These are phyloP conservation scores for Hypoxylon subgilvum DNA, from an alignment of 495 filamentous ascomycete genomes.

Conservation along the genomic window DNA sequence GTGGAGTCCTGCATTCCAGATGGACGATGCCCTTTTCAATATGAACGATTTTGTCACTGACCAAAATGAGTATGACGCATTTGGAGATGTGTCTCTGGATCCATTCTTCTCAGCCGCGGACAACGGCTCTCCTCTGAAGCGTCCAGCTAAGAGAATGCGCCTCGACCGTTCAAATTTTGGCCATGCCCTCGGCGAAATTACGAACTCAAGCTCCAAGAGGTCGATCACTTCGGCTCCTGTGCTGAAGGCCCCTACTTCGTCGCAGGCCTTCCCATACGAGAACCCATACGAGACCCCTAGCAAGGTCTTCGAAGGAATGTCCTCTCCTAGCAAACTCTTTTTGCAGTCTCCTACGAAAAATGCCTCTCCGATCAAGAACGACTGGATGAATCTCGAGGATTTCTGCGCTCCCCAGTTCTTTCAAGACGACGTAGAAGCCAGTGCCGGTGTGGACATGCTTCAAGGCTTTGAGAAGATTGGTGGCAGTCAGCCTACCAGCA, in stretches of 20 bases:
- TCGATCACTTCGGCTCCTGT: slow-evolving; percentile 53
- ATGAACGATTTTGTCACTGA: slow-evolving; percentile 59
- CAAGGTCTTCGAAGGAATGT: slow-evolving; percentile 58
- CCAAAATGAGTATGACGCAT: slow-evolving; percentile 70
- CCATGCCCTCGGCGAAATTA: slow-evolving; percentile 71
- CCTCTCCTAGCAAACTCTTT: slow-evolving; percentile 65
- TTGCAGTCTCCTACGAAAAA: slow-evolving; percentile 58
- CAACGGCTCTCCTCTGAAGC: slow-evolving; percentile 78
- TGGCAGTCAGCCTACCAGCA: slow-evolving; percentile 45
- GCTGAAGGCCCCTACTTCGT: slow-evolving; percentile 51
- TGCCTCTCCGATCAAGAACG: slow-evolving; percentile 53
- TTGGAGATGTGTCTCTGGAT: slow-evolving; percentile 63
- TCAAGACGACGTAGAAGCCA: slow-evolving; percentile 64
- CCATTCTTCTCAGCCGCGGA: slow-evolving; percentile 58
- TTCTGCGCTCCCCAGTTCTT: slow-evolving; percentile 61
- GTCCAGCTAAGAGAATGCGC: slow-evolving; percentile 67
- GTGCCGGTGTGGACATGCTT: slow-evolving; percentile 78
- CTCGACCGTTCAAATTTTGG: slow-evolving; percentile 63
- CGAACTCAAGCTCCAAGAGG: slow-evolving; percentile 57
- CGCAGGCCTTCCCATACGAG: slow-evolving; percentile 51
- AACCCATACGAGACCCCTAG: slow-evolving; percentile 62
- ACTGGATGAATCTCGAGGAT: slow-evolving; percentile 57
- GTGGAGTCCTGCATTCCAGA: slow-evolving; percentile 80
- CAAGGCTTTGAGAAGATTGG: slow-evolving; percentile 92
- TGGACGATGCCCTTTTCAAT: slow-evolving; percentile 52